A percentile compares a stretch with the other conserved stretches of the same genome.
phyloP scores from a whole-genome alignment of 495 filamentous ascomycete species.

The Lophiostoma macrostomum region DNA sequence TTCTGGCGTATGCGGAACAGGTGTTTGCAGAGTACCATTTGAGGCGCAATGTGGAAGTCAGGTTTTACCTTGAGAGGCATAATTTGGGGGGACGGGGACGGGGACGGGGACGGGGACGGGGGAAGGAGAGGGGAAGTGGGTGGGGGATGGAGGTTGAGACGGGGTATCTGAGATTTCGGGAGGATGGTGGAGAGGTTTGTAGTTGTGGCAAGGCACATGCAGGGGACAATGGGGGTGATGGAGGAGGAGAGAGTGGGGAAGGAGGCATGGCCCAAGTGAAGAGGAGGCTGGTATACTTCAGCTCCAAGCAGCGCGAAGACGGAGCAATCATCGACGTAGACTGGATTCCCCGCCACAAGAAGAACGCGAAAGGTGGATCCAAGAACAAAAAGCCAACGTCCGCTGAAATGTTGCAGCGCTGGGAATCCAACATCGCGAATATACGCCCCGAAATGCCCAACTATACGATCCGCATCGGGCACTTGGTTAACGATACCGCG shows the following conservation, averaged over 20 bases:
- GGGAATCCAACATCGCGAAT: conserved; percentile 12
- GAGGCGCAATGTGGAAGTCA: conserved; percentile 7
- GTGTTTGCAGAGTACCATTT: conserved; percentile 21
- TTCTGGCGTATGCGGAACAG: conserved; percentile 25
- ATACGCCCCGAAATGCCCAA: conserved; percentile 16
- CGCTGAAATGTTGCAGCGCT: conserved; percentile 4
- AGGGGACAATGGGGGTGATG: no score
- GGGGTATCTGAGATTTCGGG: background rate
- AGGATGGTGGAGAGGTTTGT: conserved; percentile 1
- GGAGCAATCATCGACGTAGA: no score
- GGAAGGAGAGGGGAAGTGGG: background rate
- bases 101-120: conserved; percentile 13
- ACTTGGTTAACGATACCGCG: conserved; percentile 22
- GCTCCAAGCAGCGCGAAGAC: background rate
- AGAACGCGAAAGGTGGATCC: no score
- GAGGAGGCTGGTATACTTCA: no score
- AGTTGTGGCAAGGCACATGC: no score
- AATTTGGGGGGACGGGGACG: conserved; percentile 23
- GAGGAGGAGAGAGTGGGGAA: no score
- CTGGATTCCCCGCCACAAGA: no score
- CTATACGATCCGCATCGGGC: conserved; percentile 15
- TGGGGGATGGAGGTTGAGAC: background rate
- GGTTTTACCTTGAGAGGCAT: conserved; percentile 25
- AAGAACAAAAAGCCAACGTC: no score
- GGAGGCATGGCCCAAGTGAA: no score